Conservation (phyloP, 495 filamentous ascomycete species). For the Talaromyces ruber region DNA sequence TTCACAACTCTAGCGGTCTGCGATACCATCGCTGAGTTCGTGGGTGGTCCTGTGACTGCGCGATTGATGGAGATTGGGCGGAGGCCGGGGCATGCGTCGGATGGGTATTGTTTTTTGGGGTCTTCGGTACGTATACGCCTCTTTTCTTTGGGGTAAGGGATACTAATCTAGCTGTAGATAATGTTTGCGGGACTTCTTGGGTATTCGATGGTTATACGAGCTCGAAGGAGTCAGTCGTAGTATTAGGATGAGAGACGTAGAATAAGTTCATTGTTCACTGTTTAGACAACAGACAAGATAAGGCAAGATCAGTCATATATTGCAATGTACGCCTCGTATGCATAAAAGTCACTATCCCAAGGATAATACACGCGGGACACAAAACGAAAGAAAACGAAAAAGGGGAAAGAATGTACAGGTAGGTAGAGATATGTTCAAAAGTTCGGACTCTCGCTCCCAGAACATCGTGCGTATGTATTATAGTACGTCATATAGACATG, state of each 20-base stretch:
- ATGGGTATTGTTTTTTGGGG: not conserved
- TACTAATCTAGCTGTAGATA: not conserved
- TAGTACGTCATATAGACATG: not conserved
- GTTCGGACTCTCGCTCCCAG: not conserved
- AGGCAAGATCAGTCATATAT: slow-evolving; percentile 5
- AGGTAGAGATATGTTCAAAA: not conserved
- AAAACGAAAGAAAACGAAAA: not conserved
- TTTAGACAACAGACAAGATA: not conserved
- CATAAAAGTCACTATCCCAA: not conserved
- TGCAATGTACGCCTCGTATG: slow-evolving; percentile 1
- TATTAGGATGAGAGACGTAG: not conserved
- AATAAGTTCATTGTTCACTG: not conserved
- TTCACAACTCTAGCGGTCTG: not conserved
- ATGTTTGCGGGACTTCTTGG: not conserved
- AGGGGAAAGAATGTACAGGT: slow-evolving; percentile 1
- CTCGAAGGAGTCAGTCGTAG: not conserved
- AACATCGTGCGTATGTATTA: not conserved
- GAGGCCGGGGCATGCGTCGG: not conserved
- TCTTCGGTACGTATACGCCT: not conserved
- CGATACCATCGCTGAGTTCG: not conserved
- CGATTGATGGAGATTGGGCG: not conserved
- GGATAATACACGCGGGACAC: not conserved
- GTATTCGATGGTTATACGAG: not conserved
- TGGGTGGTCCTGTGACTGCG: not conserved
- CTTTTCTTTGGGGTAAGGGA: no score